Base-by-base conservation (phyloP, 163 green algal species). In the Chloroidium sp. region DNA sequence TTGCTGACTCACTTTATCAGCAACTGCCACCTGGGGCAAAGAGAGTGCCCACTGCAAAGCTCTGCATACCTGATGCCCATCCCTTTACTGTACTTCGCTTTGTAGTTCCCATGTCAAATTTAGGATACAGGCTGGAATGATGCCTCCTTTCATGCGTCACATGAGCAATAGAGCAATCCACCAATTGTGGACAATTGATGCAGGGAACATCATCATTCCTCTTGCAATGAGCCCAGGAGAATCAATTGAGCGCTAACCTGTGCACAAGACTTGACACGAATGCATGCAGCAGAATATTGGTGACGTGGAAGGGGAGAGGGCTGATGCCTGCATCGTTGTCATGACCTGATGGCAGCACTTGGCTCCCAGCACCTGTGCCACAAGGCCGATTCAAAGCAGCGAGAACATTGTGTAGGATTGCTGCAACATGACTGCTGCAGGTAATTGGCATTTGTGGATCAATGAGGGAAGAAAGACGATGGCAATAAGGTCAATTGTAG, bases 241-340 rank as follows among this genome's bases (percentile, higher is more conserved):
- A 10, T 6, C 64, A 59, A 14, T 59, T 10, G 69, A 76, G 60
- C 10, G 1, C 69, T 57, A 60, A 88, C 85, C 82, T 81, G 75
- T 84, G 88, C 8, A 95, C 87, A 4, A 93, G 81, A 4, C 77
- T 83, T 69, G 86, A 92, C 1, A 88, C 88, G 1, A 90, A 0
- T 0, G 83, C 88, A 83, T 96, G 92, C 4, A 87, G 14, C 1
- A 85, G 13, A 3, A 92, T 68, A 75, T 91, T 93, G 68, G 78
- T 75, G 0, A 84, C 10, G 77, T 96, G 92, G 81, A 95, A 94
- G 0, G 84, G 81, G 14, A 90, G 79, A 1, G 90, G 79, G 68
- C 84, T 61, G 1, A 81, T 62, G 14, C 62, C 75, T 58, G 60
- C 61, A 14, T 62, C 14, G 74, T 76, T 76, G 72, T 80, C 78